A percentile compares a stretch with the other conserved stretches of the same genome.
phyloP scores from a whole-genome alignment of 371 early-diverging fungal species.

The Batrachochytrium dendrobatidis region DNA sequence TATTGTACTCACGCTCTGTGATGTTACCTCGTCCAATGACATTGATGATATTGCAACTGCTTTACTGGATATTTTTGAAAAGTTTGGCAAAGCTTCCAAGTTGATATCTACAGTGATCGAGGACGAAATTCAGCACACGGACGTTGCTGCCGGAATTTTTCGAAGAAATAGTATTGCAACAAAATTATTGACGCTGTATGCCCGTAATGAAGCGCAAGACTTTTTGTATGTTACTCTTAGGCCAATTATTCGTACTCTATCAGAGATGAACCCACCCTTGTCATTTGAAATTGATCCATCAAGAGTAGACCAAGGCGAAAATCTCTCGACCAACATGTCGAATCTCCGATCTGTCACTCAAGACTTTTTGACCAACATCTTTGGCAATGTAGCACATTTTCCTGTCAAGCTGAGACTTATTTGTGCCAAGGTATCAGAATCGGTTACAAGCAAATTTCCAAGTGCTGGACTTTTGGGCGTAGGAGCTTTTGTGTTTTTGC shows the following conservation, averaged over 20 bases:
- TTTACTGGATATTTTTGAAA: constrained; percentile 72
- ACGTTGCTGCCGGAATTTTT: constrained; percentile 77
- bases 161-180: constrained; percentile 88
- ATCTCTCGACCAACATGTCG: constrained; percentile 59
- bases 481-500: constrained; percentile 88
- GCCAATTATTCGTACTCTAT: constrained; percentile 55
- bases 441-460: constrained; percentile 77
- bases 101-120: constrained; percentile 72
- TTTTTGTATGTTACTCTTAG: constrained; percentile 75
- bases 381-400: constrained; percentile 59
- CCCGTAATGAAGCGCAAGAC: constrained; percentile 70
- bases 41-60: constrained; percentile 79
- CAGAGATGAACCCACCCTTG: constrained; percentile 33
- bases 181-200: constrained; percentile 72
- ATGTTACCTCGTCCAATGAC: constrained; percentile 78
- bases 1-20: constrained; percentile 73
- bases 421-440: constrained; percentile 67
- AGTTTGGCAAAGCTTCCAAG: constrained; percentile 58
- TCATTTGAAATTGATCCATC: constrained; percentile 74
- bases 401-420: constrained; percentile 71
- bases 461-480: constrained; percentile 77
- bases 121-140: constrained; percentile 28
- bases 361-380: constrained; percentile 73
- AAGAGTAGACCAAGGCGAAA: constrained; percentile 56
- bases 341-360: constrained; percentile 74